These are phyloP conservation scores for Barnettozyma botsteinii DNA, from an alignment of 805 yeast genomes.

Conservation along the genomic window DNA sequence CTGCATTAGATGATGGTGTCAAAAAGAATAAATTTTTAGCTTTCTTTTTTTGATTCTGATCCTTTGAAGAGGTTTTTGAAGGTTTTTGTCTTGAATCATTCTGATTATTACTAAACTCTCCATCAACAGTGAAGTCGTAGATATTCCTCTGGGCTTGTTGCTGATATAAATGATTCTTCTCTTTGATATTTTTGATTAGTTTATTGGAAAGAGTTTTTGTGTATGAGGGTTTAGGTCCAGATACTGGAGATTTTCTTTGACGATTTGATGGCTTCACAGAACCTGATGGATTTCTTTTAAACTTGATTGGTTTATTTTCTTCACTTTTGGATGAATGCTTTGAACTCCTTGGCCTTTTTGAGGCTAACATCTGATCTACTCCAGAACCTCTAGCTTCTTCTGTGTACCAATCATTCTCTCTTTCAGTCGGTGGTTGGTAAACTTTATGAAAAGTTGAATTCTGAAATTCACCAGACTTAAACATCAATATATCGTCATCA, in stretches of 20 bases:
- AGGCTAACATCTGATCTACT: conserved; percentile 12
- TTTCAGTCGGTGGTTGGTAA: background rate
- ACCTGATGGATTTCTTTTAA: conserved; percentile 4
- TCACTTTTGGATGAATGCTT: background rate
- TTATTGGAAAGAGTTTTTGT: background rate
- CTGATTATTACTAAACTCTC: background rate
- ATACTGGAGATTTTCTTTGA: background rate
- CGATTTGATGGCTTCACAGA: background rate
- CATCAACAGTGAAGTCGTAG: background rate
- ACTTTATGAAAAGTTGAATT: background rate
- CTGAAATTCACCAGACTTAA: background rate
- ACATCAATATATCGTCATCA: conserved; percentile 5
- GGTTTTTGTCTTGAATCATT: background rate
- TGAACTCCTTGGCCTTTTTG: background rate
- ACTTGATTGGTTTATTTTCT: conserved; percentile 1
- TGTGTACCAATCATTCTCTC: conserved; percentile 4
- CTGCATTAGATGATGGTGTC: conserved; percentile 10
- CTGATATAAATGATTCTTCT: background rate
- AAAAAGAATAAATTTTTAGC: conserved; percentile 4
- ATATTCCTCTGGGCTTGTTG: background rate
- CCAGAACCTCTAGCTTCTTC: conserved; percentile 10
- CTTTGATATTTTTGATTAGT: background rate
- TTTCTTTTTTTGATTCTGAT: background rate
- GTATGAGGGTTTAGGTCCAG: background rate
- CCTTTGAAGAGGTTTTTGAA: too few species aligned